These are phyloP conservation scores for Pseudogymnoascus sp. DNA, from an alignment of 2,329 filamentous ascomycete species.

Conservation along the genomic window DNA sequence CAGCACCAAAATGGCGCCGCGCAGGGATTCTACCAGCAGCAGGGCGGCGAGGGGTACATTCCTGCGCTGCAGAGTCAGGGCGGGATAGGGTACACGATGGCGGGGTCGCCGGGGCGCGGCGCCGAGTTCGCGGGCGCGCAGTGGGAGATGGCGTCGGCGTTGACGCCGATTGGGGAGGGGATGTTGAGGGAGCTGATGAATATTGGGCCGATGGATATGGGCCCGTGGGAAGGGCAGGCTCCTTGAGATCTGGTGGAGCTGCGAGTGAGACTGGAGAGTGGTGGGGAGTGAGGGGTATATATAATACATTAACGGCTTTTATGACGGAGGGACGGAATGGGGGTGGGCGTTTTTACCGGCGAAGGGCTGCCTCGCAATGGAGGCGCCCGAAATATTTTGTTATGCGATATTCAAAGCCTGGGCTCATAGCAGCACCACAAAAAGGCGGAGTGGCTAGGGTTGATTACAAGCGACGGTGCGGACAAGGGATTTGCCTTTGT, in stretches of 20 bases:
- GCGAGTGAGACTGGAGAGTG: not conserved
- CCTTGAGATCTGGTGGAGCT: not conserved
- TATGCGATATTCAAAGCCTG: not conserved
- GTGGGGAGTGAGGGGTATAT: not conserved
- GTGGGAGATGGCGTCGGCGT: constrained; percentile 37
- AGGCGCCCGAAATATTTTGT: not conserved
- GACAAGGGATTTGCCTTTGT: not conserved
- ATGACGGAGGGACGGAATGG: not conserved
- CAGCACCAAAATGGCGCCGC: not conserved
- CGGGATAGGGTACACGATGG: not conserved
- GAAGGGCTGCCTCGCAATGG: not conserved
- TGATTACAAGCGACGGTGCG: not conserved
- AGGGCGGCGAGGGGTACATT: not conserved
- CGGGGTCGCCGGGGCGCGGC: not conserved
- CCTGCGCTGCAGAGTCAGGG: not conserved
- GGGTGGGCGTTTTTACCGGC: not conserved
- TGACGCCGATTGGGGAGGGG: constrained; percentile 50
- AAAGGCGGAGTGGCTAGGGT: not conserved
- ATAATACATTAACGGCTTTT: constrained; percentile 2
- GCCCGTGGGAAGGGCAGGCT: constrained; percentile 39
- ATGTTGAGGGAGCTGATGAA: constrained; percentile 50
- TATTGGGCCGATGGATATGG: constrained; percentile 54
- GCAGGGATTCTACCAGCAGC: not conserved
- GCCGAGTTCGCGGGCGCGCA: not conserved
- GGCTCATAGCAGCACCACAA: not conserved